A percentile compares a stretch with the other conserved stretches of the same genome.
These are phyloP conservation scores for Hansenula sp. DNA, from an alignment of 1,139 yeast species.

Conservation along the genomic window DNA sequence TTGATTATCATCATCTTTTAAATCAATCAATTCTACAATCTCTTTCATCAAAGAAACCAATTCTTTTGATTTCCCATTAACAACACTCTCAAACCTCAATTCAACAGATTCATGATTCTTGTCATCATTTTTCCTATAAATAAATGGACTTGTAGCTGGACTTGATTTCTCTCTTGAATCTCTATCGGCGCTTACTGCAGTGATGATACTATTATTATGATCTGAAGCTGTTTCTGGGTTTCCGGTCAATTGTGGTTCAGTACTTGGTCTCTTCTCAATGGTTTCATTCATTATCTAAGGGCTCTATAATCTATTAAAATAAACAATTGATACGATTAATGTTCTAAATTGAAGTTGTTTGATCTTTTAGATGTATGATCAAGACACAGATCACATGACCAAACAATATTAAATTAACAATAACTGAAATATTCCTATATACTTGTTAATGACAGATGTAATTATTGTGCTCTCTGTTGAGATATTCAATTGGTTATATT, in stretches of 20 bases:
- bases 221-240: constrained; percentile 1
- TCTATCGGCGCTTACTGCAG: constrained; percentile 8
- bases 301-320: too few species aligned
- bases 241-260: neutral
- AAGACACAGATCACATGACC: too few species aligned
- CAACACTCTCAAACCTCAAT: constrained; percentile 1
- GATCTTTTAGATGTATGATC: too few species aligned
- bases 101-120: neutral
- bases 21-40: neutral
- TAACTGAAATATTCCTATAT: too few species aligned
- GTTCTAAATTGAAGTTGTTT: too few species aligned
- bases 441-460: too few species aligned
- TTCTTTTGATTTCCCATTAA: constrained; percentile 3
- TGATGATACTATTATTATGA: constrained; percentile 8
- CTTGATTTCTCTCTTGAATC: constrained; percentile 2
- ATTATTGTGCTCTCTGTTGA: too few species aligned
- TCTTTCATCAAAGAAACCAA: constrained; percentile 7
- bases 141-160: constrained; percentile 9
- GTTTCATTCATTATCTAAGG: too few species aligned
- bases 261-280: neutral
- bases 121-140: neutral
- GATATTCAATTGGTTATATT: too few species aligned
- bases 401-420: too few species aligned
- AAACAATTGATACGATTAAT: too few species aligned
- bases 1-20: constrained; percentile 1